Conservation (phyloP, 495 filamentous ascomycete species). For the Hypoxylon trugodes region DNA sequence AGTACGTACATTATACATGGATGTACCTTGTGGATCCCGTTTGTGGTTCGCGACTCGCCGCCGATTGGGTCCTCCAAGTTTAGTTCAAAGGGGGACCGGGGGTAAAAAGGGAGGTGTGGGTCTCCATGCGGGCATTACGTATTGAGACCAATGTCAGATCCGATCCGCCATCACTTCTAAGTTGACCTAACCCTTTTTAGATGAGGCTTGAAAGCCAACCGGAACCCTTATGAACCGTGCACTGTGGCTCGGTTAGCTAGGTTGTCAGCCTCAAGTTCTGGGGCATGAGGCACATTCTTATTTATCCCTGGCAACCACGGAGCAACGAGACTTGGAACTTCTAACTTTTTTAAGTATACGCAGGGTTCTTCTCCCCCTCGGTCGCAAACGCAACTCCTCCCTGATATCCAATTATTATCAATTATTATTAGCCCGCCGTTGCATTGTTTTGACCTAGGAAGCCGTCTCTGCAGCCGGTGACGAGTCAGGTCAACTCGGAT, state of each 20-base stretch:
- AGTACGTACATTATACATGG: conserved; percentile 1
- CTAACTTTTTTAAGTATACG: neutral
- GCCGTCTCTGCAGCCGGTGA: neutral
- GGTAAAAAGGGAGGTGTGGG: neutral
- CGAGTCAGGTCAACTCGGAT: conserved; percentile 10
- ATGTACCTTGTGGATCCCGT: no score
- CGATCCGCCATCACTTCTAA: neutral
- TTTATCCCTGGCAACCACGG: conserved; percentile 28
- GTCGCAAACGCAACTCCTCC: conserved; percentile 3
- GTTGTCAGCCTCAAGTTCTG: conserved; percentile 28
- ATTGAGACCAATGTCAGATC: conserved; percentile 13
- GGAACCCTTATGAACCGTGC: conserved; percentile 2
- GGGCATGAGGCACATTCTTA: conserved; percentile 4
- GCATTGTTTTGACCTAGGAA: conserved; percentile 2
- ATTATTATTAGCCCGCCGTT: neutral
- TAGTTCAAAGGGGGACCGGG: no score
- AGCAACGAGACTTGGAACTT: conserved; percentile 25
- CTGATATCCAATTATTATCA: neutral
- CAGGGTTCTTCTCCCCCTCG: neutral
- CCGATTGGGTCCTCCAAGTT: no score
- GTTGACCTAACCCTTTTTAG: neutral
- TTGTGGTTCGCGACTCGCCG: no score
- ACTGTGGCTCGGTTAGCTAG: conserved; percentile 1
- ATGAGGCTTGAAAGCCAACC: conserved; percentile 13
- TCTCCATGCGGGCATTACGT: conserved; percentile 26